phyloP scores from a whole-genome alignment of 352 stramenopile species.

The Pythium plurisporium region DNA sequence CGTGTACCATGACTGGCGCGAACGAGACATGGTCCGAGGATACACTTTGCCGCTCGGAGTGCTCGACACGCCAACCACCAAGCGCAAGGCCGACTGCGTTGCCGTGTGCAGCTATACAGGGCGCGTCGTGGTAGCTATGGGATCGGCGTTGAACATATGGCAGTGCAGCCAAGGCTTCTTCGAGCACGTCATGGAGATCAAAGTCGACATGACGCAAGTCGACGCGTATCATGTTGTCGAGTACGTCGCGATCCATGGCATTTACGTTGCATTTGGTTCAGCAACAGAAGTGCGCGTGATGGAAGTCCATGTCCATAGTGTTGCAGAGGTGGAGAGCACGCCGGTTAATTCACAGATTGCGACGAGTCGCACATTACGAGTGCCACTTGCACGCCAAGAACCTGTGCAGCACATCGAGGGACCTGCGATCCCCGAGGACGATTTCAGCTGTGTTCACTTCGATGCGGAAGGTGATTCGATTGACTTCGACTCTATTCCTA shows the following conservation, averaged over 20 bases:
- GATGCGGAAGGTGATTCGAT: conserved; percentile 31
- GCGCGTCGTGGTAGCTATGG: conserved; percentile 71
- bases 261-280: conserved; percentile 73
- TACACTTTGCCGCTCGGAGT: conserved; percentile 81
- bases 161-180: conserved; percentile 84
- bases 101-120: conserved; percentile 83
- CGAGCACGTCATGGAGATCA: conserved; percentile 86
- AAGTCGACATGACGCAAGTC: conserved; percentile 72
- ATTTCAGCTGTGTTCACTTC: conserved; percentile 40
- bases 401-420: background rate
- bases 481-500: conserved; percentile 50
- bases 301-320: conserved; percentile 68
- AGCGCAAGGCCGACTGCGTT: conserved; percentile 58
- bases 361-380: background rate
- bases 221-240: conserved; percentile 68
- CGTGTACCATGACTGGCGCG: conserved; percentile 86
- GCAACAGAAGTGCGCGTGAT: conserved; percentile 77
- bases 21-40: conserved; percentile 68
- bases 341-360: background rate
- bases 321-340: conserved; percentile 26
- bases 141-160: conserved; percentile 78
- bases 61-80: conserved; percentile 50
- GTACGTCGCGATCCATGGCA: conserved; percentile 75
- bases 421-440: conserved; percentile 32
- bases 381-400: background rate